A percentile compares a stretch with the other conserved stretches of the same genome.
Conservation (phyloP, 371 early-diverging fungal genomes). For the Mortierella sp. region DNA sequence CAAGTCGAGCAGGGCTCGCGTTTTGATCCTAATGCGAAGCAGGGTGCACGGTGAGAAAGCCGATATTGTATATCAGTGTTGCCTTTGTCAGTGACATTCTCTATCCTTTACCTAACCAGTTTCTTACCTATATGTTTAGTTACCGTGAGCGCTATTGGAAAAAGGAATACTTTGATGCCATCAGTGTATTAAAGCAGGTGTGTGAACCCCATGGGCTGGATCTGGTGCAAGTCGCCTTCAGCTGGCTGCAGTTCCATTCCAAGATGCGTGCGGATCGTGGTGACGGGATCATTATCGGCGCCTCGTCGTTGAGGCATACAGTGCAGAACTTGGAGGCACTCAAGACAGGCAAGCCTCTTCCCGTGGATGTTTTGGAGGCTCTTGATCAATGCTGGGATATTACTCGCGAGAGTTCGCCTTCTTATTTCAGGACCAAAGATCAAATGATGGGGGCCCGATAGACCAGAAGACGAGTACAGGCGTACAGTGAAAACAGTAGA, state of each 20-base stretch:
- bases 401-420: conserved; percentile 56
- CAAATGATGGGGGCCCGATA: conserved; percentile 43
- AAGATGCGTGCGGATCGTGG: conserved; percentile 57
- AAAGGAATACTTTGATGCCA: conserved; percentile 62
- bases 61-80: no score
- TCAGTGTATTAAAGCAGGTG: conserved; percentile 56
- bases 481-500: no score
- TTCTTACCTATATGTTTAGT: no score
- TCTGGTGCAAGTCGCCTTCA: conserved; percentile 62
- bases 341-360: conserved; percentile 64
- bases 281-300: conserved; percentile 74
- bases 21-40: conserved; percentile 61
- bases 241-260: conserved; percentile 76
- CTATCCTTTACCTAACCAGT: no score
- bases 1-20: conserved; percentile 61
- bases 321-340: conserved; percentile 59
- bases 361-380: conserved; percentile 60
- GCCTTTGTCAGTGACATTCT: no score
- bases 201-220: conserved; percentile 57
- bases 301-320: conserved; percentile 64
- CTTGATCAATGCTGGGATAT: conserved; percentile 65
- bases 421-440: conserved; percentile 59
- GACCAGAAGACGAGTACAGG: no score
- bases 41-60: conserved; percentile 55
- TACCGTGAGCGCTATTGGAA: conserved; percentile 74